Base-by-base conservation (phyloP, 768 basidiomycete species). In the Tricholoma sp. region DNA sequence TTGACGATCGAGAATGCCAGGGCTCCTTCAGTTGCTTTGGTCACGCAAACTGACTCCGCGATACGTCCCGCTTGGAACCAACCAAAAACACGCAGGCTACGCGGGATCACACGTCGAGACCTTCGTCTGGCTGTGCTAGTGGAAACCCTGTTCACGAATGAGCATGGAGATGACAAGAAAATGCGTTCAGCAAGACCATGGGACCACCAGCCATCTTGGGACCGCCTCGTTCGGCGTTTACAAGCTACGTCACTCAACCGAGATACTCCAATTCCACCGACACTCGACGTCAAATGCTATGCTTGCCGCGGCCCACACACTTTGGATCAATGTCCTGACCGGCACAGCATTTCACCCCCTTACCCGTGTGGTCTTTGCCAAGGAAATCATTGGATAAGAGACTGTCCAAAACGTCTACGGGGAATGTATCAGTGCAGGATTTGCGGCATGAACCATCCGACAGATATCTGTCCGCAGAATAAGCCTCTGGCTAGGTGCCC, bases 41-140 rank as follows among this genome's bases (percentile, higher is more conserved):
- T 56, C 10, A 59, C 64, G 7, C 62, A 62, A 24, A 74, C 72
- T 0, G 66, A 73, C 57, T 64, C 62, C 12, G 67, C 69, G 4
- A 18, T 35, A 21, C 62, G 61, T 8, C 58, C 59, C 5, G n/a
- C 18, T 3, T 56, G 59, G 62, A 22, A 47, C 21, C 18, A 21
- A 10, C 22, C 31, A 11, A 24, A 11, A 9, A 9, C 16, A 37
- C 70, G 29, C 14, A 46, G 9, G 43, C 24, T 54, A 3, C 72
- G 80, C 0, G 78, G 81, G 11, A 74, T 83, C 45, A 83, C 83
- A 0, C 63, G 69, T 5, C 79, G 79, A 29, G 83, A 85, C 59
- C 55, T 82, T 31, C 79, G 82, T 47, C 66, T 83, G 32, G 83
- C 81, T 7, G 65, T 68, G 7, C 67, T 69, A 11, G 60, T 78